phyloP scores from a whole-genome alignment of 1,284 basidiomycete genomes.

The Rhizopogon parksii region DNA sequence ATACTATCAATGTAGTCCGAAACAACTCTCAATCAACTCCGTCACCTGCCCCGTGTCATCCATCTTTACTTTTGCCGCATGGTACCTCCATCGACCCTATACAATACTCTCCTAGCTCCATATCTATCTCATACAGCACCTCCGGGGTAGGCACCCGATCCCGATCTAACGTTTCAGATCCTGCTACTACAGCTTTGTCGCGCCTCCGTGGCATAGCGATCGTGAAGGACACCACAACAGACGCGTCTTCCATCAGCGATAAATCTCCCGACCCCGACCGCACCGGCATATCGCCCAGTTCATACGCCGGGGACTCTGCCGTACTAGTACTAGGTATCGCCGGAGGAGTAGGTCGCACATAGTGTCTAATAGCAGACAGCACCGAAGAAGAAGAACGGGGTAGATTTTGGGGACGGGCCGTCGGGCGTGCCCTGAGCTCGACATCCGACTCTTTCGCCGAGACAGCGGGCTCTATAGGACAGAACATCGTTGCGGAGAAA shows the following conservation, averaged over 20 bases:
- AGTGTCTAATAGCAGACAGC: conserved; percentile 6
- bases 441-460: no score
- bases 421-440: no score
- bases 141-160: conserved; percentile 1
- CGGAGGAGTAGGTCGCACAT: neutral
- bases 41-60: neutral
- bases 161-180: conserved; percentile 2
- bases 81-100: conserved; percentile 20
- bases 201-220: conserved; percentile 35
- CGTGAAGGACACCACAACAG: conserved; percentile 33
- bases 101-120: conserved; percentile 21
- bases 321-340: neutral
- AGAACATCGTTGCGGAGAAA: conserved; percentile 14
- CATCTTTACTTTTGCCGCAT: conserved; percentile 9
- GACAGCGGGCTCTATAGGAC: neutral
- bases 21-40: no score
- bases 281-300: neutral
- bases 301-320: neutral
- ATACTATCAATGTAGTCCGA: no score
- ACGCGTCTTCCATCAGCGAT: conserved; percentile 12
- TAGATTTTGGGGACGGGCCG: neutral
- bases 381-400: neutral
- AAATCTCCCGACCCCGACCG: conserved; percentile 5
- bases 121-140: no score
- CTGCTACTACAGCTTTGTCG: neutral